These are phyloP conservation scores for Moesziomyces sp. DNA, from an alignment of 1,284 basidiomycete species.

Conservation along the genomic window DNA sequence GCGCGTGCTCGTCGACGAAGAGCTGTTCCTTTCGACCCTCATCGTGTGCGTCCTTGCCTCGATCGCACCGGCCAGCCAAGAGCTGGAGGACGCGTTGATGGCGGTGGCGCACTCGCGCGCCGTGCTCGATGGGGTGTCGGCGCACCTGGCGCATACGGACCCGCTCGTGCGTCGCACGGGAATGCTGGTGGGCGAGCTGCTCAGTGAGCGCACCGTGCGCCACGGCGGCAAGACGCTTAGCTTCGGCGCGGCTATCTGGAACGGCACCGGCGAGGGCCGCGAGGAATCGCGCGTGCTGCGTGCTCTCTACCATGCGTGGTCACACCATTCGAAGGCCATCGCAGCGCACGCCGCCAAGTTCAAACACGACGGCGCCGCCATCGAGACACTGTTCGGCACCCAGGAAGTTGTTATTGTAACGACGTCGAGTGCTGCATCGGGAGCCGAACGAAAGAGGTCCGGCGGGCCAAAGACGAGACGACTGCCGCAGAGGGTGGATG, in stretches of 20 bases:
- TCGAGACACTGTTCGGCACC: no score
- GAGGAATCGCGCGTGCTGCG: constrained; percentile 60
- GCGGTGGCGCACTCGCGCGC: constrained; percentile 70
- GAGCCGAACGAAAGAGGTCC: background rate
- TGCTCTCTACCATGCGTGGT: constrained; percentile 35
- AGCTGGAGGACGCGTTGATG: constrained; percentile 52
- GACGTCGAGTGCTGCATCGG: no score
- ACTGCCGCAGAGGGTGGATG: constrained; percentile 14
- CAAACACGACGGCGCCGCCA: no score
- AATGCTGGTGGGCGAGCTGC: constrained; percentile 85
- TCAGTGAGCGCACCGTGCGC: constrained; percentile 28
- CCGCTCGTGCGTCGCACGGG: constrained; percentile 83
- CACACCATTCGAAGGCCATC: background rate
- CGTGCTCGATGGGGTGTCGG: constrained; percentile 80
- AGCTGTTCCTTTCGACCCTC: constrained; percentile 76
- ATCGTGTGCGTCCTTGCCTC: constrained; percentile 74
- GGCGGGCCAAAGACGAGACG: constrained; percentile 5
- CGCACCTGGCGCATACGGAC: constrained; percentile 75
- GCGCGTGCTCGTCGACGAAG: constrained; percentile 7
- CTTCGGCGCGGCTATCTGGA: constrained; percentile 81
- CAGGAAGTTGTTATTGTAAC: no score
- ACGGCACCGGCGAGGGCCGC: constrained; percentile 78
- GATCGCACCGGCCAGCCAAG: constrained; percentile 16
- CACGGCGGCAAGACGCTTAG: constrained; percentile 73
- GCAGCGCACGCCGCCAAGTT: background rate